Evolutionary conservation across 2,329 filamentous ascomycete genomes (phyloP).

Genomic region (Microcyclosporella mali): DNA sequence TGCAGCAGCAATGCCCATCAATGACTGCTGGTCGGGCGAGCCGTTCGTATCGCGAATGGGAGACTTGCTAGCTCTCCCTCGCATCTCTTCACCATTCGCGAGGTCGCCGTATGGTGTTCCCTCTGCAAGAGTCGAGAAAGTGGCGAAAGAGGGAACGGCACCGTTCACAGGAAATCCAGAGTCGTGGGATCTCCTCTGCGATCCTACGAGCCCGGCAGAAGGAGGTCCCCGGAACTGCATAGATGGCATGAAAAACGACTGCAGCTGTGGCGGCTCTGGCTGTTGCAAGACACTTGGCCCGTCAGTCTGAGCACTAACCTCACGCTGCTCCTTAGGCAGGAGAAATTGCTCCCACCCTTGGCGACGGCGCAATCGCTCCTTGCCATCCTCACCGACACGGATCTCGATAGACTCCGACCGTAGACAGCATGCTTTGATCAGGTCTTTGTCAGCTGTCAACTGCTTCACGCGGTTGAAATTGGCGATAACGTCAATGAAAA

Average conservation of each 20-base stretch:
- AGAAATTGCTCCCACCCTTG: constrained; percentile 78
- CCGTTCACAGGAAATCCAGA: constrained; percentile 24
- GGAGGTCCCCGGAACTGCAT: constrained; percentile 24
- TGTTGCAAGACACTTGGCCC: constrained; percentile 51
- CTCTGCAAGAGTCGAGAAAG: constrained; percentile 18
- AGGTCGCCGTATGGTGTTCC: constrained; percentile 13
- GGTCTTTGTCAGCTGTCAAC: constrained; percentile 63
- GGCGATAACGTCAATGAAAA: constrained; percentile 70
- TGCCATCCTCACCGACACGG: constrained; percentile 65
- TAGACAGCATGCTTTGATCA: constrained; percentile 69
- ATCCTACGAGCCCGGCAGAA: constrained; percentile 14
- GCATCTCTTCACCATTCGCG: constrained; percentile 24
- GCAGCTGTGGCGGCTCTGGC: constrained; percentile 35
- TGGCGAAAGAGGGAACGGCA: constrained; percentile 15
- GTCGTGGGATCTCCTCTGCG: constrained; percentile 25
- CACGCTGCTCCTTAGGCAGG: constrained; percentile 62
- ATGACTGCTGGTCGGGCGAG: constrained; percentile 15
- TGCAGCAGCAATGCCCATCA: constrained; percentile 13
- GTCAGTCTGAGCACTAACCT: constrained; percentile 65
- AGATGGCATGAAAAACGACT: constrained; percentile 28
- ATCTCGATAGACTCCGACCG: constrained; percentile 69
- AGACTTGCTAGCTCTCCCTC: constrained; percentile 27
- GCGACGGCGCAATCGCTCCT: constrained; percentile 69
- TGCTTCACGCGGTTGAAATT: constrained; percentile 79
- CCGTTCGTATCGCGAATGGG: constrained; percentile 24